Evolutionary conservation across 768 basidiomycete genomes (phyloP), one percentile per base, ranked within the genome.

Genomic region (Agaricus bisporus): DNA sequence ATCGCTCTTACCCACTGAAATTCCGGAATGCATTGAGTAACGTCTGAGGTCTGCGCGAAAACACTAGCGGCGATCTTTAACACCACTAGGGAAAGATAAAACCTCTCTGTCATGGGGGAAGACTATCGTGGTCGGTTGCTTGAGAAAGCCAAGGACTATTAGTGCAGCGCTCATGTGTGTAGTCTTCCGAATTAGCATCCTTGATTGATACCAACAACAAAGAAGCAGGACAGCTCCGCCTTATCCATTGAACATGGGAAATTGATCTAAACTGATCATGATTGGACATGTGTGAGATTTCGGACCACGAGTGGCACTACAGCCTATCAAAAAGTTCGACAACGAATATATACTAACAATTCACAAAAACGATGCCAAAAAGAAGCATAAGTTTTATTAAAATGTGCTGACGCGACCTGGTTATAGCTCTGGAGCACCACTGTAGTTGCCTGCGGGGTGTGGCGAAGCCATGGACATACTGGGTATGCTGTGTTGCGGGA

Each of bases 1-100:
- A 10, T 6, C 4, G 3, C 12, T 57, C 61, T 42, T 48, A 73
- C 75, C 75, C 75, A 77, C 49, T 62, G 53, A 59, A 68, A 75
- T 14, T 60, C 58, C 12, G 67, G 49, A 20, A 65, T 59, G 53
- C 75, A 77, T 5, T 59, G 59, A 5, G 65, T 69, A 26, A 75
- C 72, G 49, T 71, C 62, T 0, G 75, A 72, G 20, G 56, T 58
- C 57, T 75, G 75, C 5, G 68, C 66, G 50, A 51, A 58, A 35
- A 65, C 65, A 35, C 51, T 55, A 26, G 60, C 51, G 20, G 56
- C 55, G 49, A 52, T 29, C 7, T 51, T 48, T 28, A 61, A 37
- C 41, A 61, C 54, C 18, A 57, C 48, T 36, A 58, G 35, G 61
- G n/a, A 28, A 39, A 32, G 41, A 58, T 22, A 56, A 56, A 54